Evolutionary conservation across 495 filamentous ascomycete species (phyloP).

Genomic region (Penicillium arizonense): DNA sequence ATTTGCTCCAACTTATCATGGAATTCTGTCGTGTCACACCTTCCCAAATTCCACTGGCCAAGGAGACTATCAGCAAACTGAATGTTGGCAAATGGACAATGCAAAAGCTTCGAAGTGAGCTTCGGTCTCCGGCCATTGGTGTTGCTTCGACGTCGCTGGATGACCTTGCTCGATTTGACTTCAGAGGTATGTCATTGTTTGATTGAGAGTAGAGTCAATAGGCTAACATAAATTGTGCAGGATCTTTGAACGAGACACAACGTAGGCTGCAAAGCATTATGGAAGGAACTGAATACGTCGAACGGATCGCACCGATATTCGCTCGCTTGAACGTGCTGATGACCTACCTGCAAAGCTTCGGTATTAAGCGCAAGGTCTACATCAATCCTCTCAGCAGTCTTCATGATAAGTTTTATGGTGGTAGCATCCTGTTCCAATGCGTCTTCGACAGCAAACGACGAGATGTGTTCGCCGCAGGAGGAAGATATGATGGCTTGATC

Average conservation of each 20-base stretch:
- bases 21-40: conserved; percentile 79
- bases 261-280: conserved; percentile 69
- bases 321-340: conserved; percentile 75
- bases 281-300: conserved; percentile 64
- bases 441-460: conserved; percentile 80
- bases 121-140: conserved; percentile 74
- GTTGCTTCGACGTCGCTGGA: conserved; percentile 88
- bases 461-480: conserved; percentile 90
- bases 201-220: background rate
- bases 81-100: conserved; percentile 82
- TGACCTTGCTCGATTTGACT: conserved; percentile 88
- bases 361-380: conserved; percentile 75
- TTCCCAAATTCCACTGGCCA: conserved; percentile 65
- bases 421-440: conserved; percentile 87
- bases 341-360: conserved; percentile 71
- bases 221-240: conserved; percentile 37
- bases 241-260: conserved; percentile 71
- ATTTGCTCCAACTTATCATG: conserved; percentile 79
- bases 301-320: conserved; percentile 68
- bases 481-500: conserved; percentile 87
- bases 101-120: conserved; percentile 80
- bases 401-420: conserved; percentile 89
- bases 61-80: conserved; percentile 83
- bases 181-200: conserved; percentile 58
- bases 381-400: conserved; percentile 82